phyloP scores from a whole-genome alignment of 768 basidiomycete genomes.

The Mycena olivaceomarginata region DNA sequence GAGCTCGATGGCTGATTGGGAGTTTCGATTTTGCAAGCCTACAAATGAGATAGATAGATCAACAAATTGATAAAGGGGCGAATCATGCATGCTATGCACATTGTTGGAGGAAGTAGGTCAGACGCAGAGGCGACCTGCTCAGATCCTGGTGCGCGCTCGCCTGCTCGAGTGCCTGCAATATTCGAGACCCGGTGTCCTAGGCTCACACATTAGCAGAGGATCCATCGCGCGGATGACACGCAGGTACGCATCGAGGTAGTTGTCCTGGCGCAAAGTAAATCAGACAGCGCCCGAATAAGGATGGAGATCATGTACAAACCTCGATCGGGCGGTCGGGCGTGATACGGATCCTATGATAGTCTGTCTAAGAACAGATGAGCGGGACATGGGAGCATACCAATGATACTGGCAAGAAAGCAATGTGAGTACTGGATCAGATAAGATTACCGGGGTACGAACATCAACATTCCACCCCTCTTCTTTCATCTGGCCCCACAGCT shows the following conservation, averaged over 20 bases:
- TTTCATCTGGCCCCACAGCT: constrained; percentile 90
- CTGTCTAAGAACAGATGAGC: neutral
- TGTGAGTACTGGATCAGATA: constrained; percentile 39
- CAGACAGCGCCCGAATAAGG: neutral
- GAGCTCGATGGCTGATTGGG: too few species aligned
- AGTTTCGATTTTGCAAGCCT: too few species aligned
- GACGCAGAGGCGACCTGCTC: too few species aligned
- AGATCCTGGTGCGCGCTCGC: too few species aligned
- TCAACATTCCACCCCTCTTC: constrained; percentile 94
- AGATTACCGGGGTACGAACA: constrained; percentile 61
- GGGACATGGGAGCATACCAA: constrained; percentile 65
- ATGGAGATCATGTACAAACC: constrained; percentile 1
- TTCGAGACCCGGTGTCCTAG: too few species aligned
- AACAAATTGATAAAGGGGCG: too few species aligned
- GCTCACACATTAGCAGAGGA: constrained; percentile 65
- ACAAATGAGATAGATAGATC: too few species aligned
- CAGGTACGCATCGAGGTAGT: constrained; percentile 96
- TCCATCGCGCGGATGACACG: constrained; percentile 87
- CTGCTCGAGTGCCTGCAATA: too few species aligned
- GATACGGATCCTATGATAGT: constrained; percentile 86
- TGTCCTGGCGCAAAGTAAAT: constrained; percentile 72
- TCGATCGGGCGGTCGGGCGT: constrained; percentile 95
- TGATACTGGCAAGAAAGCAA: constrained; percentile 73
- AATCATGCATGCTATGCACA: too few species aligned
- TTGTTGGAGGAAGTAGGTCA: too few species aligned